Evolutionary conservation across 2,329 filamentous ascomycete genomes (phyloP).

Genomic region (Aspergillus pseudonomiae): DNA sequence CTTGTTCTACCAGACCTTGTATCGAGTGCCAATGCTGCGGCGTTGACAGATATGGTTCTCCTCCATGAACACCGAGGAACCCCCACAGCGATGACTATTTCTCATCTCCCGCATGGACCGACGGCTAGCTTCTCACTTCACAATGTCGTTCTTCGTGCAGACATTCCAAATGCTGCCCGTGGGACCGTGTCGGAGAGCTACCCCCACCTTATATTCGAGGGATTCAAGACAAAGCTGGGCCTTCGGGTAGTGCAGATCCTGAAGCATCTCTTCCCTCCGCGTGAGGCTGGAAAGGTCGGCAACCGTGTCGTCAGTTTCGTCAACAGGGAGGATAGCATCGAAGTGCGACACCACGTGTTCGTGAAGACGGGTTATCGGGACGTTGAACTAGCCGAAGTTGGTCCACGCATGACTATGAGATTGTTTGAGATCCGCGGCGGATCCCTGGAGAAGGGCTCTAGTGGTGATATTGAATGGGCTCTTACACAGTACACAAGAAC

Average conservation of each 20-base stretch:
- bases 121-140: constrained; percentile 86
- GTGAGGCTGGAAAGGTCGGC: constrained; percentile 82
- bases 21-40: constrained; percentile 75
- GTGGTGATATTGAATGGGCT: constrained; percentile 95
- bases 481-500: constrained; percentile 94
- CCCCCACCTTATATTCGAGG: constrained; percentile 93
- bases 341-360: constrained; percentile 92
- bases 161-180: constrained; percentile 84
- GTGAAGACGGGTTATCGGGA: constrained; percentile 89
- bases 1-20: constrained; percentile 85
- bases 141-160: constrained; percentile 89
- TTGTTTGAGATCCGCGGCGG: constrained; percentile 90
- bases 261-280: constrained; percentile 91
- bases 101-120: constrained; percentile 85
- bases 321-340: constrained; percentile 84
- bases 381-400: constrained; percentile 86
- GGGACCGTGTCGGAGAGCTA: constrained; percentile 92
- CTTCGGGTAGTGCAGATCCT: constrained; percentile 83
- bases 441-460: constrained; percentile 84
- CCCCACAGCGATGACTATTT: constrained; percentile 84
- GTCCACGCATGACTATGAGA: constrained; percentile 95
- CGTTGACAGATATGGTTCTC: constrained; percentile 81
- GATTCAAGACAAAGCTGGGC: constrained; percentile 80
- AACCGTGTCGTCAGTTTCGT: constrained; percentile 91
- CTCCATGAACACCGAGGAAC: constrained; percentile 92